Base-by-base conservation (phyloP, 768 basidiomycete genomes). In the Mycena epipterygia region DNA sequence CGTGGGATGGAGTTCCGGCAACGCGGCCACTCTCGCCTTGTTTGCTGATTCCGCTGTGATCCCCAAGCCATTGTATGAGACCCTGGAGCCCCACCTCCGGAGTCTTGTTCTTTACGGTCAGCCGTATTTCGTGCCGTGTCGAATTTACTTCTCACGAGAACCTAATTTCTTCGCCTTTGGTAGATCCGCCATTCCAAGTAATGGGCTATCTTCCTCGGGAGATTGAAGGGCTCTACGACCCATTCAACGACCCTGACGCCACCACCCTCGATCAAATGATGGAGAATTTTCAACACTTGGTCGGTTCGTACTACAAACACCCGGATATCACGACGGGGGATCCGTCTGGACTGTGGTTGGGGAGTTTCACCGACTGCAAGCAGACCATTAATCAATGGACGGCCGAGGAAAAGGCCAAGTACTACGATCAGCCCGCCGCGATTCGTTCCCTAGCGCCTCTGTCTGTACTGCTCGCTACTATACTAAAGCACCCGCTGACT, bases 1-100 rank as follows among this genome's bases (percentile, higher is more conserved):
- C 11, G 51, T 83, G 71, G 84, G 83, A 13, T 86, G 85, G 84
- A 83, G 83, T 3, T 76, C 80, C 63, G 85, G 84, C 2, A 72
- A 67, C 13, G 74, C 77, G 17, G 76, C 77, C 2, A 66, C 74
- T 5, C 75, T 83, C 58, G 33, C 80, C 25, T 63, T 84, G 11
- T 76, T 84, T 35, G 76, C 75, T 0, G 73, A 81, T 53, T 73
- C 74, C 6, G 53, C 58, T 3, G 61, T 77, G 12, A 64, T 84
- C 21, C 69, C 76, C 0, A 25, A 39, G 21, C 75, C 74, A 17
- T 13, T 75, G 1, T 78, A 80, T 53, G 57, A 67, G 21, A 29
- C 74, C 3, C 57, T 85, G 12, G 77, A 79, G 64, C 72, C 74
- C 7, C 82, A 83, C 60, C 49, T 84, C 3, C 78, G 72, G 53